A percentile compares a stretch with the other conserved stretches of the same genome.
These are phyloP conservation scores for Neurospora sp. DNA, from an alignment of 495 filamentous ascomycete genomes.

Conservation along the genomic window DNA sequence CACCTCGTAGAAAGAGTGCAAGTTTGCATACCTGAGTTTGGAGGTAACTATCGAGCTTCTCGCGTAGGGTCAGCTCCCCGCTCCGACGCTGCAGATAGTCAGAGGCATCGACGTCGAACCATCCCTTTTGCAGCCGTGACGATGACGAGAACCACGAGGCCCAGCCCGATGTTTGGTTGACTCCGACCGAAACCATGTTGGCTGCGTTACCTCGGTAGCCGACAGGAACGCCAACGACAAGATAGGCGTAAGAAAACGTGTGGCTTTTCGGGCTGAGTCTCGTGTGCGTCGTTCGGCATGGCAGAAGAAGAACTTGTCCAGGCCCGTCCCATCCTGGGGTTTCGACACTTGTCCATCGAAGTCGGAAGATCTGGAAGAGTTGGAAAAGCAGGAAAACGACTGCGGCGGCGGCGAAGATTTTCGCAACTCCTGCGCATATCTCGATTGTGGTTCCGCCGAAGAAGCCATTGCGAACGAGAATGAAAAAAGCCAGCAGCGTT, in stretches of 20 bases:
- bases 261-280: conserved; percentile 53
- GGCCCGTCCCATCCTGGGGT: conserved; percentile 11
- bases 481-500: conserved; percentile 6
- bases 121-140: conserved; percentile 18
- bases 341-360: background rate
- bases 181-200: conserved; percentile 43
- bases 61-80: conserved; percentile 35
- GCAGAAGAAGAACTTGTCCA: conserved; percentile 36
- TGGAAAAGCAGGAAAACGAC: conserved; percentile 3
- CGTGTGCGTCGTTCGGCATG: conserved; percentile 50
- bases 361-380: background rate
- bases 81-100: conserved; percentile 49
- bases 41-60: conserved; percentile 51
- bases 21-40: conserved; percentile 29
- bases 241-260: conserved; percentile 54
- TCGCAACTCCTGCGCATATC: background rate
- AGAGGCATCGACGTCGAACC: conserved; percentile 47
- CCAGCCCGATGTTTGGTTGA: conserved; percentile 9
- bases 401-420: background rate
- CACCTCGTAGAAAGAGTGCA: background rate
- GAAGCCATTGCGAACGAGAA: background rate
- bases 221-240: conserved; percentile 56
- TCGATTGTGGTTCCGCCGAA: background rate
- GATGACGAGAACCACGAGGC: conserved; percentile 20
- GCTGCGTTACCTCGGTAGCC: conserved; percentile 44